These are phyloP conservation scores for Cryptosporidium parvum DNA, from an alignment of 169 alveolate species.

Conservation along the genomic window DNA sequence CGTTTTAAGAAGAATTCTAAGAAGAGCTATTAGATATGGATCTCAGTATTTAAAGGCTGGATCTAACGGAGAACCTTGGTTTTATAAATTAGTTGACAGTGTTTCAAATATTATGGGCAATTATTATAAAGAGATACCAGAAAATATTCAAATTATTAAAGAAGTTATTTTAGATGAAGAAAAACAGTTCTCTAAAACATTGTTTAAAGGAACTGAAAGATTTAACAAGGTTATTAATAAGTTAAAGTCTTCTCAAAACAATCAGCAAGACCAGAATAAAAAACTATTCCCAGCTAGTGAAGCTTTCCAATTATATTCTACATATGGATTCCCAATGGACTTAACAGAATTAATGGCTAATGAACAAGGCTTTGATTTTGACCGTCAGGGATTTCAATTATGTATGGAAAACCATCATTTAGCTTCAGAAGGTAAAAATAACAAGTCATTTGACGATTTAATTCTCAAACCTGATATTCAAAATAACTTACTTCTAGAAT, in stretches of 20 bases:
- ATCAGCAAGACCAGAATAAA: neutral
- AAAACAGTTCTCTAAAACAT: conserved; percentile 86
- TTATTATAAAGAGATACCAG: conserved; percentile 87
- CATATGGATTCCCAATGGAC: conserved; percentile 94
- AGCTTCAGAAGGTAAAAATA: conserved; percentile 83
- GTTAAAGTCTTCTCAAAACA: neutral
- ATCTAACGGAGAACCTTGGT: conserved; percentile 84
- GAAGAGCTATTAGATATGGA: conserved; percentile 93
- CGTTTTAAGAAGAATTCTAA: conserved; percentile 91
- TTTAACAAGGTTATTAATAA: conserved; percentile 79
- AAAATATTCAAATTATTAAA: conserved; percentile 85
- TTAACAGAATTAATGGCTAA: conserved; percentile 93
- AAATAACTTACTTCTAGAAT: conserved; percentile 1
- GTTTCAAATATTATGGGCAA: conserved; percentile 87
- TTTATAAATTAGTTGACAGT: conserved; percentile 87
- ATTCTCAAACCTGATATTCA: conserved; percentile 62
- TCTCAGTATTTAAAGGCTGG: conserved; percentile 82
- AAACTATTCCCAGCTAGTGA: conserved; percentile 82
- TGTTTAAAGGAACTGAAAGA: conserved; percentile 88
- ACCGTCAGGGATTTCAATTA: conserved; percentile 85
- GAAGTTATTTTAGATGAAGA: conserved; percentile 87
- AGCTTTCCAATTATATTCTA: conserved; percentile 90
- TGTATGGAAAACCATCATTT: conserved; percentile 85
- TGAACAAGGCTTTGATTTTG: conserved; percentile 86
- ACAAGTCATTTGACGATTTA: conserved; percentile 4